Percentiles rank a stretch among this genome's conserved stretches.
Conservation (phyloP, 495 filamentous ascomycete genomes). For the Xylaria flabelliformis region DNA sequence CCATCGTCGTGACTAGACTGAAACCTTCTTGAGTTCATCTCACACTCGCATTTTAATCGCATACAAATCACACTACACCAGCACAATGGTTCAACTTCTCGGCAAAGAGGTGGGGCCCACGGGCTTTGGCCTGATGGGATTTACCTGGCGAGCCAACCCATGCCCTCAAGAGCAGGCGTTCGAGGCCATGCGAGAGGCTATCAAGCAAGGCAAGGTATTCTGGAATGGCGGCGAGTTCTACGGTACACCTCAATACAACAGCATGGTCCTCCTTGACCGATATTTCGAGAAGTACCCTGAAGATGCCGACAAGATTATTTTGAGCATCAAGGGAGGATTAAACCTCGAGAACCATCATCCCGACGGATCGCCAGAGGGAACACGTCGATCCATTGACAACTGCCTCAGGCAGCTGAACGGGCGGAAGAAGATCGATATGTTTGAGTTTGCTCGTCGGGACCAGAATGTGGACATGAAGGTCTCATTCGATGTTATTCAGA, state of each 20-base stretch:
- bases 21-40: not conserved
- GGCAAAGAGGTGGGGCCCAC: constrained; percentile 60
- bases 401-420: constrained; percentile 67
- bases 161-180: constrained; percentile 67
- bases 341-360: constrained; percentile 44
- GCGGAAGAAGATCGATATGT: constrained; percentile 83
- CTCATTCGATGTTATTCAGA: constrained; percentile 59
- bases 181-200: constrained; percentile 68
- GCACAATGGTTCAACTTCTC: constrained; percentile 55
- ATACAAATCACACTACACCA: not conserved
- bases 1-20: not conserved
- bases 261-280: constrained; percentile 64
- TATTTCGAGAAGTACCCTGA: constrained; percentile 74
- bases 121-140: constrained; percentile 68
- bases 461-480: constrained; percentile 56
- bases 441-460: constrained; percentile 78
- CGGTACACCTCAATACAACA: constrained; percentile 73
- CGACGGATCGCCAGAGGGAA: constrained; percentile 67
- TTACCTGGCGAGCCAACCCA: constrained; percentile 74
- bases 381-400: constrained; percentile 71
- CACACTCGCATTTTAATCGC: not conserved
- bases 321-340: constrained; percentile 69
- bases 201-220: constrained; percentile 69
- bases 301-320: constrained; percentile 68
- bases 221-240: constrained; percentile 89